Conservation (phyloP, 2,329 filamentous ascomycete genomes). For the Thermothelomyces thermophilus region DNA sequence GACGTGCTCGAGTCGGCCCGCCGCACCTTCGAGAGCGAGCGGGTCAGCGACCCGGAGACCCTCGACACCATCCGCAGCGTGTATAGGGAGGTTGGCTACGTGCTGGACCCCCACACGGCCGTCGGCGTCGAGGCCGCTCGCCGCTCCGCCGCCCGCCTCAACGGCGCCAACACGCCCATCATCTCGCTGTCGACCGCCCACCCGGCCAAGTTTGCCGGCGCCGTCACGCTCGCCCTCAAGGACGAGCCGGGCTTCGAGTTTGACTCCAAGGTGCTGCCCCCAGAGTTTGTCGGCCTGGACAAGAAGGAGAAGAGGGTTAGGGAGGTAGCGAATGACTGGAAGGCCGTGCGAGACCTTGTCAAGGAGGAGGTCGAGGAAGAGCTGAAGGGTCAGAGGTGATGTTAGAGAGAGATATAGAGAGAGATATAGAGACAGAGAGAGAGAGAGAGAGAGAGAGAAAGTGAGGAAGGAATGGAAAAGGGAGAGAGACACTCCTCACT, state of each 20-base stretch:
- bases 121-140: slow-evolving; percentile 74
- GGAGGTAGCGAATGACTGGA: slow-evolving; percentile 63
- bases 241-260: slow-evolving; percentile 70
- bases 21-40: slow-evolving; percentile 73
- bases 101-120: slow-evolving; percentile 88
- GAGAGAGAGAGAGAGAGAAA: too few relatives aligned
- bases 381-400: slow-evolving; percentile 30
- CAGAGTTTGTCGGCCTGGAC: slow-evolving; percentile 75
- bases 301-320: slow-evolving; percentile 68
- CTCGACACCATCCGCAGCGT: slow-evolving; percentile 56
- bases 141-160: slow-evolving; percentile 55
- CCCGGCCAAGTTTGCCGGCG: slow-evolving; percentile 86
- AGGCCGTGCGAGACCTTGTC: slow-evolving; percentile 69
- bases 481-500: too few relatives aligned
- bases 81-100: slow-evolving; percentile 53
- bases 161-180: slow-evolving; percentile 51
- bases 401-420: too few relatives aligned
- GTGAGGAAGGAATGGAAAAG: too few relatives aligned
- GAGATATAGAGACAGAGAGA: neutral
- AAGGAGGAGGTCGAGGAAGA: slow-evolving; percentile 65
- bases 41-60: slow-evolving; percentile 60
- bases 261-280: slow-evolving; percentile 64
- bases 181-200: slow-evolving; percentile 90
- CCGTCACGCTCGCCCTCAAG: slow-evolving; percentile 73
- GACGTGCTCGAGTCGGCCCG: slow-evolving; percentile 66